Base-by-base conservation (phyloP, 345 rosid species). In the Populus pruinosa region DNA sequence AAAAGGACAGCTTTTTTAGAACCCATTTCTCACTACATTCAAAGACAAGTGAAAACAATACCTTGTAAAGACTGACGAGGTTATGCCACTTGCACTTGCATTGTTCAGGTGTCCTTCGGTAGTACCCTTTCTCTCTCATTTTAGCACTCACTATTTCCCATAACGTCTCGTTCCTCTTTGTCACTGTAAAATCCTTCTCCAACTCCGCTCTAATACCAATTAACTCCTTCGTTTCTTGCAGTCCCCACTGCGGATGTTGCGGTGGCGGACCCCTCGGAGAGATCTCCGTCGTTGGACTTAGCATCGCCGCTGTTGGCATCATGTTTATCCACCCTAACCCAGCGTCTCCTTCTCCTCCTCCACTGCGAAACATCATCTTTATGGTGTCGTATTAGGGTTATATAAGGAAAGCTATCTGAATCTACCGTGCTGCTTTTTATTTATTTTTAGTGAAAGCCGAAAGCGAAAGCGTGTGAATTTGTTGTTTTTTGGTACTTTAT, bases 71-170 rank as follows among this genome's bases (percentile, higher is more conserved):
- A 77, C 85, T 87, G 78, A 87, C 66, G 39, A 90, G 90, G 71
- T 90, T 88, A 80, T 90, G 87, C 91, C 89, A 90, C 78, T 90
- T 88, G 86, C 90, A 87, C 73, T 88, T 88, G 67, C 91, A 90
- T 84, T 90, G 93, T 39, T 85, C 87, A 47, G 90, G 86, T 39
- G 88, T 83, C 75, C 90, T 82, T 31, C 72, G 39, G 69, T 79
- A 85, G 69, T 79, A 84, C 20, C 91, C 91, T 39, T 77, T 82
- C 76, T 88, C 89, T 79, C 77, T 80, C 91, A 88, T 79, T 61
- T 76, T 81, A 20, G 53, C 63, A 55, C 87, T 82, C 61, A 86
- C 90, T 5, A 81, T 63, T 81, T 88, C 91, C 93, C 90, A 90
- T 50, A 87, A 79, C 10, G 77, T 82, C 79, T 84, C 87, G 79